A percentile compares a stretch with the other conserved stretches of the same genome.
Evolutionary conservation across 306 rosid genomes (phyloP).

Genomic region (Rosa multiflora): DNA sequence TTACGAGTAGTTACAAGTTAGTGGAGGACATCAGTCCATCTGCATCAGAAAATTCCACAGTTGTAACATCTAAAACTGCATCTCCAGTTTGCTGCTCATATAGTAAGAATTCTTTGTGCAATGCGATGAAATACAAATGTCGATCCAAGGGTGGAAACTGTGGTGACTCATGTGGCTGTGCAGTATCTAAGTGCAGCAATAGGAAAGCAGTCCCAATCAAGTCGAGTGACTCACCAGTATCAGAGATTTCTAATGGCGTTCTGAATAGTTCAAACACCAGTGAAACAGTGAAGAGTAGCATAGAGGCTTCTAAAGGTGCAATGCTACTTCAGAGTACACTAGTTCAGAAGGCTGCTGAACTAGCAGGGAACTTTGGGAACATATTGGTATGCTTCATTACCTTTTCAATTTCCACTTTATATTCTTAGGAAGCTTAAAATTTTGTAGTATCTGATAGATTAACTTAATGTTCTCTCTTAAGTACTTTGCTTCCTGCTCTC

Average conservation of each 20-base stretch:
- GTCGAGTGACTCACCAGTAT: conserved; percentile 32
- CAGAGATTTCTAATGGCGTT: conserved; percentile 34
- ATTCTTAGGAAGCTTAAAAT: background rate
- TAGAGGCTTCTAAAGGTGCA: conserved; percentile 51
- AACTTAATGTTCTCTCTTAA: background rate
- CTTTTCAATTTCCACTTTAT: background rate
- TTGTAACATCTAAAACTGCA: conserved; percentile 31
- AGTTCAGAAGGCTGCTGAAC: conserved; percentile 48
- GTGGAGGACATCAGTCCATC: conserved; percentile 33
- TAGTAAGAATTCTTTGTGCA: conserved; percentile 74
- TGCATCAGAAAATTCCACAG: conserved; percentile 32
- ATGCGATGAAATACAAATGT: conserved; percentile 83
- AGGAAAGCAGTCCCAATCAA: conserved; percentile 38
- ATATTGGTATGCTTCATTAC: conserved; percentile 45
- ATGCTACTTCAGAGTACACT: conserved; percentile 52
- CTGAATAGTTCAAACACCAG: conserved; percentile 19
- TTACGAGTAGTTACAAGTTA: conserved; percentile 34
- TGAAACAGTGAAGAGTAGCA: no score
- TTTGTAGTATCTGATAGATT: background rate
- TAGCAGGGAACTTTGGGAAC: conserved; percentile 48
- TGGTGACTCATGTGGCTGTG: conserved; percentile 77
- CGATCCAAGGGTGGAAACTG: conserved; percentile 76
- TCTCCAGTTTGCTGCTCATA: conserved; percentile 74
- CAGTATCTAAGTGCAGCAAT: conserved; percentile 67
- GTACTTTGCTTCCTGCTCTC: background rate